Base-by-base conservation (phyloP, 495 filamentous ascomycete genomes). In the Aspergillus egyptiacus region DNA sequence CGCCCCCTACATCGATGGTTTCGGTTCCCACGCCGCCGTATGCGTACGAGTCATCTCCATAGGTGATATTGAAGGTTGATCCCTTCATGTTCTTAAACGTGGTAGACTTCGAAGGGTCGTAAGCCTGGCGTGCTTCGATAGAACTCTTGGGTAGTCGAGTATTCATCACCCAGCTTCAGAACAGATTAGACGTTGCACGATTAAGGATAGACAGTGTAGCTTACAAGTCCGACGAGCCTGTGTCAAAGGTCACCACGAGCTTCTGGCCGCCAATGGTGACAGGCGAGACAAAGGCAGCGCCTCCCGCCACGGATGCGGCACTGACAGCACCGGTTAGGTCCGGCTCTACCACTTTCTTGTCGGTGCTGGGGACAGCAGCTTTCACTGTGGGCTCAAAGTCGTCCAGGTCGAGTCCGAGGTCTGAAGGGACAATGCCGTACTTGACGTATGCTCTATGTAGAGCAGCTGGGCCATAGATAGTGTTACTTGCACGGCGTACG, bases 221-320 rank as follows among this genome's bases (percentile, higher is more conserved):
- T 67, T 80, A 89, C 69, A 95, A 69, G 63, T 93, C 88, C 13
- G 88, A 78, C 5, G 85, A 89, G 44, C 89, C 89, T 14, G 86
- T 87, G 63, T 95, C 89, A 62, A 95, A 87, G 57, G 90, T 80
- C 60, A 95, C 70, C 52, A 82, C 80, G 47, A 93, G 51, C 5
- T 70, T 78, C 62, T 91, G 86, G 2, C 81, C 84, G 34, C 88
- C 89, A 57, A 95, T 80, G 5, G 58, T 72, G 25, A 90, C 82
- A 0, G 83, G 81, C 13, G 81, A 78, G 11, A 91, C 71, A 56
- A 87, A 95, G 44, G 87, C 81, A 17, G 77, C 70, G 46, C 85
- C 84, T 38, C 78, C 74, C 35, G 71, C 54, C 34, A 81, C 80
- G 3, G 84, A 83, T 10, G 71, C 76, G 6, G 83, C 80, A 19